Conservation (phyloP, 2,329 filamentous ascomycete species). For the Penicillium sp. region DNA sequence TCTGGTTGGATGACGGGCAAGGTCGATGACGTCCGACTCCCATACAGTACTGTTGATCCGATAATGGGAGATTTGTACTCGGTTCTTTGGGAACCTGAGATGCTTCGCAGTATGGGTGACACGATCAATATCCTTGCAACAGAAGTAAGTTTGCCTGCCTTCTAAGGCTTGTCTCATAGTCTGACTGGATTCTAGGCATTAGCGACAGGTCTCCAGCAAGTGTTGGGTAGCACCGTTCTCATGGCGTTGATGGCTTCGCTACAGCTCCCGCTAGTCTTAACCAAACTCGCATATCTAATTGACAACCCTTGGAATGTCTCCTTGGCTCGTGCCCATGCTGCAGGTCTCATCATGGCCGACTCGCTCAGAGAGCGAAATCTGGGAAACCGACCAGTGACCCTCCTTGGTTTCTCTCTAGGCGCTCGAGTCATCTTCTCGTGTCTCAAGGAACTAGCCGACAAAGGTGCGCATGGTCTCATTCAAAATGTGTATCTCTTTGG, state of each 20-base stretch:
- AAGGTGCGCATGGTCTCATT: conserved; percentile 76
- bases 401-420: conserved; percentile 91
- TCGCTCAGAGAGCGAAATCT: conserved; percentile 87
- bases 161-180: not conserved
- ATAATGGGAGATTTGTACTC: conserved; percentile 99
- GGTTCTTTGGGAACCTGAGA: conserved; percentile 94
- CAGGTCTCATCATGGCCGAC: conserved; percentile 88
- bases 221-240: conserved; percentile 83
- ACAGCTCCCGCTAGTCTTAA: conserved; percentile 83
- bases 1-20: conserved; percentile 99
- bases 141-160: conserved; percentile 56
- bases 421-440: conserved; percentile 89
- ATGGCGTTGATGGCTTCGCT: conserved; percentile 86
- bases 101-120: conserved; percentile 95
- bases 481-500: conserved; percentile 97
- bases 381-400: conserved; percentile 81
- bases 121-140: conserved; percentile 98
- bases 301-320: conserved; percentile 99
- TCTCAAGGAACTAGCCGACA: conserved; percentile 75
- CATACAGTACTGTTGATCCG: conserved; percentile 92
- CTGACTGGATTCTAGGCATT: conserved; percentile 60
- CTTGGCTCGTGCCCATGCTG: conserved; percentile 77
- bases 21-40: conserved; percentile 89
- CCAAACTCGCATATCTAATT: conserved; percentile 91
- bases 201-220: conserved; percentile 91